Evolutionary conservation across 2,329 filamentous ascomycete species (phyloP), one percentile per base, ranked within the genome.

Genomic region (Cryphonectria nitschkei): DNA sequence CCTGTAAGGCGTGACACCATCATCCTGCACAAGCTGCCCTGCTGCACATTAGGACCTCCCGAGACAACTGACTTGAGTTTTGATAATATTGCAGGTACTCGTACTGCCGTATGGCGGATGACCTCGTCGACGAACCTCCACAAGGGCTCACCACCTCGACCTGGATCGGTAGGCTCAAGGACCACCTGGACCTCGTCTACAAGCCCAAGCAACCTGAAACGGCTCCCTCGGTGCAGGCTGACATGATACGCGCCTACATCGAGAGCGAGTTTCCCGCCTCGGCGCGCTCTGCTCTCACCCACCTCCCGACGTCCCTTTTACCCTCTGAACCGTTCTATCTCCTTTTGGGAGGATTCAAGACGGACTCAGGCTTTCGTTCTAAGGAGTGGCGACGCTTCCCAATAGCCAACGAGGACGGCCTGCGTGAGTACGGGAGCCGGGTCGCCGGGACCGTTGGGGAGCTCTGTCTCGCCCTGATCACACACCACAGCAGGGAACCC

Each of bases 401-500:
- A 0, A 93, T 94, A 26, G 76, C 80, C 46, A 84, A 84, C 0
- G 88, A 90, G 56, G 73, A 80, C 0, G 88, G 91, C 68, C 81
- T 94, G 0, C 84, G 90, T 69, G 74, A 84, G 0, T 94, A 94
- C 75, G 87, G 88, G 0, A 84, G 86, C n/a, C 85, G 87, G 3
- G 92, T 94, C 8, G 92, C 92, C 3, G 90, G 91, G 11, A 93
- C 91, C 0, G 90, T 94, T 2, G 92, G 90, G 14, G 86, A 91
- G 73, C 84, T 92, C 46, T 91, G 90, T 74, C 82, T 93, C 9
- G 85, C 91, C 76, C 83, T 93, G 2, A 90, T 91, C 16, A 89
- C 92, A 74, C 81, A 87, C 72, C 88, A 93, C 75, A 84, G 80
- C 75, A 46, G 81, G 64, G 73, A 78, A 72, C 39, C 74, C 52